These are phyloP conservation scores for Ruellia speciosa DNA, from an alignment of 305 asterid genomes.

Conservation along the genomic window DNA sequence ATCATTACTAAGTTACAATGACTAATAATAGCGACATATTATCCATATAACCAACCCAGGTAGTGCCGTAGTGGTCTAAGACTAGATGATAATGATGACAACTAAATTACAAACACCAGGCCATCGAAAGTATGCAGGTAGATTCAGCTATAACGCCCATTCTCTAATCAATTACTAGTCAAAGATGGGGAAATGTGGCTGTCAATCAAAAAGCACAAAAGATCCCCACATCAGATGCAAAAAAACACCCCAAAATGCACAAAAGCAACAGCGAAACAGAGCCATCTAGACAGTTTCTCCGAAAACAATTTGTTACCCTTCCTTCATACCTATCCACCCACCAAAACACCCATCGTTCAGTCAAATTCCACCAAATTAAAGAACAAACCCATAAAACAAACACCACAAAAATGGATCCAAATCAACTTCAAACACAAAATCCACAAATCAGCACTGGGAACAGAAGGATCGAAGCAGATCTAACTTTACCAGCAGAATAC, in stretches of 20 bases:
- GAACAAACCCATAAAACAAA: neutral
- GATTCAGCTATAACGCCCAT: too few species aligned
- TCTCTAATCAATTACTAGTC: too few species aligned
- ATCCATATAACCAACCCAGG: too few species aligned
- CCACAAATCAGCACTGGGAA: neutral
- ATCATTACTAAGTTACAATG: too few species aligned
- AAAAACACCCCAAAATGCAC: neutral
- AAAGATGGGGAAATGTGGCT: too few species aligned
- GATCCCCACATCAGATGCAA: neutral
- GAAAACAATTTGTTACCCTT: neutral
- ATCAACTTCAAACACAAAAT: neutral
- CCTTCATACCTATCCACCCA: neutral
- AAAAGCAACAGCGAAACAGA: neutral
- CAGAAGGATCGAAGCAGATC: constrained; percentile 28
- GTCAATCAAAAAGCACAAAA: too few species aligned
- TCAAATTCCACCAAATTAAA: neutral
- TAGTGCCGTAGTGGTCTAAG: too few species aligned
- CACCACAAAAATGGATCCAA: neutral
- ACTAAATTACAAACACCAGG: too few species aligned
- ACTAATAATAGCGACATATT: too few species aligned
- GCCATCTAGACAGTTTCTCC: neutral
- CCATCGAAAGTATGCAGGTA: too few species aligned
- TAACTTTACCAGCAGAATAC: neutral
- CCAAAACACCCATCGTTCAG: neutral
- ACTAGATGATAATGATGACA: too few species aligned